Base-by-base conservation (phyloP, 2,329 filamentous ascomycete genomes). In the Davidsoniella eucalypti region DNA sequence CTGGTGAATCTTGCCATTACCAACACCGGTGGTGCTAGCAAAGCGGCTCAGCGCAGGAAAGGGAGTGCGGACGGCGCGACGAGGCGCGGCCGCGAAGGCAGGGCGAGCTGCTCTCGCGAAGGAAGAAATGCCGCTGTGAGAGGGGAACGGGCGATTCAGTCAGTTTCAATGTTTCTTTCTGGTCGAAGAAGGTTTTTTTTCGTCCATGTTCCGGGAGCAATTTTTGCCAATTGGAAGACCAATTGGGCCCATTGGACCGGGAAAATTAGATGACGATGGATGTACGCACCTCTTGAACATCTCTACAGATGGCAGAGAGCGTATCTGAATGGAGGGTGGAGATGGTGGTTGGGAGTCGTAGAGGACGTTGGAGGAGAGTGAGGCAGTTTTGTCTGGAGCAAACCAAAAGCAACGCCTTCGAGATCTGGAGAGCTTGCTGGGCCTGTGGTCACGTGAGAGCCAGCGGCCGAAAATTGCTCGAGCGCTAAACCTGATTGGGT, bases 251-350 rank as follows among this genome's bases (percentile, higher is more conserved):
- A 55, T 55, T 57, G 55, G 55, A 52, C 52, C 53, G 54, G 49
- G 56, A 59, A 61, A 62, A 58, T 48, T 57, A 44, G 37, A 55
- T 64, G 48, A 55, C 58, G 53, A 55, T 59, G 55, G 56, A 54
- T 55, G 51, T 62, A 76, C 79, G 69, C 69, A 86, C 82, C 80
- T 84, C 80, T 84, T 84, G 73, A 84, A 82, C 82, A 86, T 86
- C 78, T 75, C 84, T 74, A 68, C 69, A 72, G 77, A 80, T 78
- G 74, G 74, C 70, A 69, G 71, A 76, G 74, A 76, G 75, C 74
- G 71, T 71, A 73, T 68, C 66, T 66, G 67, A 66, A 75, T 71
- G 67, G 64, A 69, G 69, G 51, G 72, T 71, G 73, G 71, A 73
- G 71, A 69, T 71, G 69, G 63, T 65, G 66, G 64, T 65, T 64